Conservation (phyloP, 108 stramenopile species). For the Conticribra weissflogii region DNA sequence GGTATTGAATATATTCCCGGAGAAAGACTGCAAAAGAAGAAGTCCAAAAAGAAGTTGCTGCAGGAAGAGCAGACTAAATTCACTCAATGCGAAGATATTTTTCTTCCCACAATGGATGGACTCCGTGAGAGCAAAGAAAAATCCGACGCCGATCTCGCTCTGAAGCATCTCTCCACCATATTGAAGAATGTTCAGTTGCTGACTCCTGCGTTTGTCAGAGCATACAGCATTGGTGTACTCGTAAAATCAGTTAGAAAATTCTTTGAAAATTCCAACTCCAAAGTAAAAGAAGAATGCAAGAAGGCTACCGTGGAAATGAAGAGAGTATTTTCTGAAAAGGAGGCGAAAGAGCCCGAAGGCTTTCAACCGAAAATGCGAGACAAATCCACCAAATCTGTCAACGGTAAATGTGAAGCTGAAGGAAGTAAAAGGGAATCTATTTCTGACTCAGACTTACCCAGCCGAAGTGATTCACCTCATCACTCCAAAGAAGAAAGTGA, state of each 20-base stretch:
- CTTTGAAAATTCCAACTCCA: conserved; percentile 39
- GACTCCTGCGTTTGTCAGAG: conserved; percentile 52
- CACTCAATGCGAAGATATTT: conserved; percentile 50
- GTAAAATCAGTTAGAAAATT: conserved; percentile 50
- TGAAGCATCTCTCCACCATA: conserved; percentile 28
- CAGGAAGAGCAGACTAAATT: conserved; percentile 33
- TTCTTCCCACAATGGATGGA: conserved; percentile 47
- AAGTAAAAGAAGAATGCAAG: conserved; percentile 50
- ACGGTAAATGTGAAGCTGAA: conserved; percentile 3
- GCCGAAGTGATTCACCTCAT: background rate
- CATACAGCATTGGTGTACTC: conserved; percentile 46
- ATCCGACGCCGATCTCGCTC: conserved; percentile 27
- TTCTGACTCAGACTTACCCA: background rate
- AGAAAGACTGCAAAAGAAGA: conserved; percentile 4
- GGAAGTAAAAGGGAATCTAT: background rate
- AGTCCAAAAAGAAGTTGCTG: conserved; percentile 12
- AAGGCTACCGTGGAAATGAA: conserved; percentile 51
- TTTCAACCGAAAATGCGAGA: conserved; percentile 50
- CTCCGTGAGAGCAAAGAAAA: conserved; percentile 37
- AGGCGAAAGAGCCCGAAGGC: conserved; percentile 36
- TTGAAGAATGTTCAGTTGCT: conserved; percentile 38
- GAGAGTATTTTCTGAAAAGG: conserved; percentile 48
- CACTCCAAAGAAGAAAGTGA: background rate
- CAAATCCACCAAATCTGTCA: conserved; percentile 10
- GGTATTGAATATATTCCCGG: conserved; percentile 25